Conservation (phyloP, 257 asterid species). For the Dorcoceras hygrometricum region DNA sequence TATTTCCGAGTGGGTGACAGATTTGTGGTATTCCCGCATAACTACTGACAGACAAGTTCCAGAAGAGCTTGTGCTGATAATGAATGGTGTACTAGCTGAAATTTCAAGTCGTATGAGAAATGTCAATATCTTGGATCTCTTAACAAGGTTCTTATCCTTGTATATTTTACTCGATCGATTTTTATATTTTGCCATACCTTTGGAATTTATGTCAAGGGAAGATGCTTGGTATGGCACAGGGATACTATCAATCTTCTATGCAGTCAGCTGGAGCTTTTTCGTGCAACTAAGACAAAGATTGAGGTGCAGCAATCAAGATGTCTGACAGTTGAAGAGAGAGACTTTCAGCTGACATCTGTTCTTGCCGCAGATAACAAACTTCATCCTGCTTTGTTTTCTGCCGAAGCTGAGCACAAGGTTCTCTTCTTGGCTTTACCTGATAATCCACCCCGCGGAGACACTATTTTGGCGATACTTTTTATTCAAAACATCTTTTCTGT, state of each 20-base stretch:
- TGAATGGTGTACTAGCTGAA: slow-evolving; percentile 82
- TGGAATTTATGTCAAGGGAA: slow-evolving; percentile 25
- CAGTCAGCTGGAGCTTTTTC: slow-evolving; percentile 75
- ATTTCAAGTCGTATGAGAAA: slow-evolving; percentile 80
- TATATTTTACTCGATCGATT: slow-evolving; percentile 27
- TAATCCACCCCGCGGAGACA: not conserved
- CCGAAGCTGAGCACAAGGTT: slow-evolving; percentile 98
- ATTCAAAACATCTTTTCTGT: not conserved
- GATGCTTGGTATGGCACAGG: slow-evolving; percentile 49
- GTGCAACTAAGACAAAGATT: slow-evolving; percentile 58
- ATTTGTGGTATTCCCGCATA: slow-evolving; percentile 90
- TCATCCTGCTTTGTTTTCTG: slow-evolving; percentile 89
- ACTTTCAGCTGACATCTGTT: slow-evolving; percentile 55
- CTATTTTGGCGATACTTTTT: not conserved
- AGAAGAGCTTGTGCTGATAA: slow-evolving; percentile 84
- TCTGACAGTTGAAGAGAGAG: slow-evolving; percentile 69
- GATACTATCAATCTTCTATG: slow-evolving; percentile 60
- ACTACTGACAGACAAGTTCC: slow-evolving; percentile 91
- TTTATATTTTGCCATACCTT: slow-evolving; percentile 19
- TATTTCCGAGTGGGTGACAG: slow-evolving; percentile 96
- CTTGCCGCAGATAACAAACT: slow-evolving; percentile 82
- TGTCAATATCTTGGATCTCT: slow-evolving; percentile 77
- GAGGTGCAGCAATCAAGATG: slow-evolving; percentile 48
- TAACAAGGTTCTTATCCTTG: slow-evolving; percentile 59
- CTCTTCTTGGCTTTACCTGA: slow-evolving; percentile 16